A percentile compares a stretch with the other conserved stretches of the same genome.
phyloP scores from a whole-genome alignment of 352 stramenopile species.

The Pythium monospermum region DNA sequence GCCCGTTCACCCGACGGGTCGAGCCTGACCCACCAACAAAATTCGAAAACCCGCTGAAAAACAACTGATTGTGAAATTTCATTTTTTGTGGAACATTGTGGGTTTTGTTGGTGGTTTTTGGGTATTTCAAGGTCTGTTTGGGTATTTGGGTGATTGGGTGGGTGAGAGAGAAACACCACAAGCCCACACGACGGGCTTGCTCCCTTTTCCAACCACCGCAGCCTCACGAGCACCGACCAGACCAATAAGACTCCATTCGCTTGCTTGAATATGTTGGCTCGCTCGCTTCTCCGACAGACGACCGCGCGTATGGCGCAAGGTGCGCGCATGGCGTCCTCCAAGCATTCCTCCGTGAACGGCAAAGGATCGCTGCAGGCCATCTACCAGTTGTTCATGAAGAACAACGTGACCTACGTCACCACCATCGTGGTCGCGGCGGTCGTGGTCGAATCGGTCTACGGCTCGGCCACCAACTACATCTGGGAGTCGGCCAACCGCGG shows the following conservation, averaged over 20 bases:
- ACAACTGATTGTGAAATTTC: too few relatives aligned
- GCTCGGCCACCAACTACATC: conserved; percentile 61
- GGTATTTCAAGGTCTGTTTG: not conserved
- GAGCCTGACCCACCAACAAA: too few relatives aligned
- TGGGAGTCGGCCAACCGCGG: conserved; percentile 83
- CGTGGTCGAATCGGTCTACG: conserved; percentile 70
- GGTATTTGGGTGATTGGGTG: not conserved
- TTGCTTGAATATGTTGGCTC: conserved; percentile 39
- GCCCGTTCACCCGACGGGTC: too few relatives aligned
- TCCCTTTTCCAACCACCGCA: conserved; percentile 21
- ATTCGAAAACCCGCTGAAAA: too few relatives aligned
- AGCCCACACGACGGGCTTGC: conserved; percentile 1
- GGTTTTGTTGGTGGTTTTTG: too few relatives aligned
- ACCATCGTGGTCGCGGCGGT: conserved; percentile 67
- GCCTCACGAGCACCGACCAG: not conserved
- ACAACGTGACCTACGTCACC: conserved; percentile 74
- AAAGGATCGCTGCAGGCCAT: conserved; percentile 52
- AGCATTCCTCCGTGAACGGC: conserved; percentile 75
- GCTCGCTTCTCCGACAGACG: conserved; percentile 43
- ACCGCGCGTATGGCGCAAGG: conserved; percentile 25
- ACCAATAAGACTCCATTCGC: not conserved
- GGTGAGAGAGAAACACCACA: not conserved
- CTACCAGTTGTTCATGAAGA: conserved; percentile 83
- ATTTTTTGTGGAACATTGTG: too few relatives aligned
- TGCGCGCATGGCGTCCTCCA: conserved; percentile 51